These are phyloP conservation scores for Diplosphaera chodatii DNA, from an alignment of 139 green algal species.

Conservation along the genomic window DNA sequence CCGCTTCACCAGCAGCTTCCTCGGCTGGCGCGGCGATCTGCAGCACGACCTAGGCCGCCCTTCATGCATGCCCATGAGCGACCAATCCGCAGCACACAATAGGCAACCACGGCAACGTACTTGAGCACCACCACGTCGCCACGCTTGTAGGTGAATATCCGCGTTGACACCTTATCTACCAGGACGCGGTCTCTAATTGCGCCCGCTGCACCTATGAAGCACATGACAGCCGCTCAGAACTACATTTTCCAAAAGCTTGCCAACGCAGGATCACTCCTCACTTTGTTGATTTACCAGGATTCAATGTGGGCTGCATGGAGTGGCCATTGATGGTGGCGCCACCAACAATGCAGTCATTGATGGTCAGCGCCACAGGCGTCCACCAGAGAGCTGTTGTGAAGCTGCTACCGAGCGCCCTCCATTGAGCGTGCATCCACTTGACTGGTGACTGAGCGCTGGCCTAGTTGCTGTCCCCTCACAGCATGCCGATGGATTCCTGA, in stretches of 20 bases:
- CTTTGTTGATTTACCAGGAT: slow-evolving; percentile 21
- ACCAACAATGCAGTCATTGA: slow-evolving; percentile 10
- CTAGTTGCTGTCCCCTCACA: too few species aligned
- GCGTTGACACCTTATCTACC: slow-evolving; percentile 56
- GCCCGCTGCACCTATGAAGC: background rate
- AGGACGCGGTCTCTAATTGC: slow-evolving; percentile 37
- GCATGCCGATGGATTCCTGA: too few species aligned
- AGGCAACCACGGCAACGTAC: too few species aligned
- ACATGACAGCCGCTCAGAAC: too few species aligned
- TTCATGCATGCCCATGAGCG: too few species aligned
- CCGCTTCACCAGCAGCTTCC: slow-evolving; percentile 65
- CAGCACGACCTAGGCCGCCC: too few species aligned
- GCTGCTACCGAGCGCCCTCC: background rate
- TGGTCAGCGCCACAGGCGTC: background rate
- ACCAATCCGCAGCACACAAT: too few species aligned
- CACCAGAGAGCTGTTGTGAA: slow-evolving; percentile 1
- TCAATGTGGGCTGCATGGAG: slow-evolving; percentile 55
- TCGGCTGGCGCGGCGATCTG: slow-evolving; percentile 62
- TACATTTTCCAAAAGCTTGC: too few species aligned
- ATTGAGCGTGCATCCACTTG: background rate
- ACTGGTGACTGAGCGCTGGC: too few species aligned
- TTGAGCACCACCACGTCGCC: slow-evolving; percentile 58
- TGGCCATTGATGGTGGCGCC: slow-evolving; percentile 30
- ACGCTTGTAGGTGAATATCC: slow-evolving; percentile 44
- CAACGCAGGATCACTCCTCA: too few species aligned